These are phyloP conservation scores for Globisporangium nunn DNA, from an alignment of 352 stramenopile genomes.

Conservation along the genomic window DNA sequence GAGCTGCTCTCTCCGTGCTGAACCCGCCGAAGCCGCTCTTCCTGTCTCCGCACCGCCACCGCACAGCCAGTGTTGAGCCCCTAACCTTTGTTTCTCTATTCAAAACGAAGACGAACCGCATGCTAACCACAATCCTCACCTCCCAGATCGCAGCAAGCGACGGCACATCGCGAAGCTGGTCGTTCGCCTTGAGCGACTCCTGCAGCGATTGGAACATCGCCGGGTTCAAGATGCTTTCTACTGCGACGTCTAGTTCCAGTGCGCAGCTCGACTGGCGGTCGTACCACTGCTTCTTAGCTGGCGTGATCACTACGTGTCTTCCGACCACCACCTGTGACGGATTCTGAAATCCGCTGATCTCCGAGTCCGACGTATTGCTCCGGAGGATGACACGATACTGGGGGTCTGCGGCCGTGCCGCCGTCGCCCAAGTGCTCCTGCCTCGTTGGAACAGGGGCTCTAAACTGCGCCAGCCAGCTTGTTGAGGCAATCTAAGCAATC, in stretches of 20 bases:
- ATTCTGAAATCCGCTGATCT: conserved; percentile 29
- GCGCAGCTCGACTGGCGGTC: conserved; percentile 63
- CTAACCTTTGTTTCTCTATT: too few relatives aligned
- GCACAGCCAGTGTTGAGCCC: conserved; percentile 4
- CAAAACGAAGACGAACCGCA: too few relatives aligned
- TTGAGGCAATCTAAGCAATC: neutral
- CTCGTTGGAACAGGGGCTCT: conserved; percentile 50
- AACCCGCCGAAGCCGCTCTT: conserved; percentile 52
- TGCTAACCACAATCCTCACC: conserved; percentile 19
- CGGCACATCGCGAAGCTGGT: conserved; percentile 56
- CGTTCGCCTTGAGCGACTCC: conserved; percentile 25
- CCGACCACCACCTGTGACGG: conserved; percentile 14
- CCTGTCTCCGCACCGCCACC: conserved; percentile 21
- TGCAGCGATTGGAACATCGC: conserved; percentile 37
- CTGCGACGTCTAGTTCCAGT: conserved; percentile 65
- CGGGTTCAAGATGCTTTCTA: conserved; percentile 63
- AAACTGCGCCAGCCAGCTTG: conserved; percentile 28
- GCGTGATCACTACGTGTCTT: conserved; percentile 25
- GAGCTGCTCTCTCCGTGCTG: conserved; percentile 43
- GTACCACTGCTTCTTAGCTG: conserved; percentile 38
- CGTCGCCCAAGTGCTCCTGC: conserved; percentile 39
- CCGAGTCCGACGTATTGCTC: conserved; percentile 24
- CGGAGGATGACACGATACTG: conserved; percentile 22
- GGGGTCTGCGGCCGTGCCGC: neutral
- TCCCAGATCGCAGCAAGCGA: conserved; percentile 81